Percentiles rank a stretch among this genome's conserved stretches.
Conservation (phyloP, 2,329 filamentous ascomycete genomes). For the Diaporthe vaccinii region DNA sequence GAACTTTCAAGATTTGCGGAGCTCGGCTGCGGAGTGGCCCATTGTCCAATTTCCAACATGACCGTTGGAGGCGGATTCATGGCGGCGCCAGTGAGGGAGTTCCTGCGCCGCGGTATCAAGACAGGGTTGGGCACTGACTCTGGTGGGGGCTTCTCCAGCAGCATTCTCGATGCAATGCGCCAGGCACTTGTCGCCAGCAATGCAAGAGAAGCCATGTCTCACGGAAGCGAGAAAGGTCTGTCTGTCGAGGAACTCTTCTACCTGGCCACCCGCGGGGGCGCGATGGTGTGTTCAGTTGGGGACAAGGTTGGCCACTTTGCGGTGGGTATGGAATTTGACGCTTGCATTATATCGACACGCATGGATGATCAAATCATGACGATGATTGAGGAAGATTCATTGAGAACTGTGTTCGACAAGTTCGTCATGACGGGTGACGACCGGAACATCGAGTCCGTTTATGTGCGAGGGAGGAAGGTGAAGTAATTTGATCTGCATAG, state of each 20-base stretch:
- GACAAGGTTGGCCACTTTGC: slow-evolving; percentile 68
- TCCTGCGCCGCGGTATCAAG: slow-evolving; percentile 69
- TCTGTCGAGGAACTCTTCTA: slow-evolving; percentile 68
- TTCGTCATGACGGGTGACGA: slow-evolving; percentile 77
- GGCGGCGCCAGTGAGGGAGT: slow-evolving; percentile 71
- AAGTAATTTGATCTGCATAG: slow-evolving; percentile 15
- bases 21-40: slow-evolving; percentile 70
- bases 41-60: slow-evolving; percentile 76
- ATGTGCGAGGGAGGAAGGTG: slow-evolving; percentile 59
- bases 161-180: slow-evolving; percentile 70
- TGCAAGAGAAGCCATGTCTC: slow-evolving; percentile 58
- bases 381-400: slow-evolving; percentile 63
- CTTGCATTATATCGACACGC: slow-evolving; percentile 61
- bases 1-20: slow-evolving; percentile 64
- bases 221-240: slow-evolving; percentile 59
- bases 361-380: slow-evolving; percentile 61
- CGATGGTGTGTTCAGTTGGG: slow-evolving; percentile 68
- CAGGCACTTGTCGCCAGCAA: slow-evolving; percentile 70
- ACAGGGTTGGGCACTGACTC: slow-evolving; percentile 77
- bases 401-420: slow-evolving; percentile 68
- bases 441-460: slow-evolving; percentile 70
- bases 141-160: slow-evolving; percentile 72
- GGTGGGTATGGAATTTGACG: slow-evolving; percentile 74
- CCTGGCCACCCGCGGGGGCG: slow-evolving; percentile 73
- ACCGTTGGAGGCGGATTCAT: slow-evolving; percentile 73